Conservation (phyloP, 345 rosid species). For the Psidium friedrichsthalianum region DNA sequence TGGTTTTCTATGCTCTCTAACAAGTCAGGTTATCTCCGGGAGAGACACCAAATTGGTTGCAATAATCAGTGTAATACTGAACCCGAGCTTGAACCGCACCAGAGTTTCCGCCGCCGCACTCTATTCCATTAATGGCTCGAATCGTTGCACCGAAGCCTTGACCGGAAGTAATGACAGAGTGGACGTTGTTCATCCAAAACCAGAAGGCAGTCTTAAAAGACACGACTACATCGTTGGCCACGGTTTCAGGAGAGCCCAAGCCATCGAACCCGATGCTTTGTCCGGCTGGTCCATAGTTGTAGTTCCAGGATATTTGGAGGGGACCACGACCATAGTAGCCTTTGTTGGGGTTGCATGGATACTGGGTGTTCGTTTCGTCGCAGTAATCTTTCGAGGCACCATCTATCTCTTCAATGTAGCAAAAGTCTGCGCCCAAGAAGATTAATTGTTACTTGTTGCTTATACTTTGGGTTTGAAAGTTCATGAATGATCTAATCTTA, state of each 20-base stretch:
- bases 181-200: slow-evolving; percentile 48
- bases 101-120: slow-evolving; percentile 26
- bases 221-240: slow-evolving; percentile 17
- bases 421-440: slow-evolving; percentile 8
- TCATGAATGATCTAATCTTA: background rate
- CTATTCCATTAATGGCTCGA: slow-evolving; percentile 34
- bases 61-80: slow-evolving; percentile 24
- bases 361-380: background rate
- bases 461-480: too few relatives aligned
- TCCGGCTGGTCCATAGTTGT: slow-evolving; percentile 44
- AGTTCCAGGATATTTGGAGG: slow-evolving; percentile 43
- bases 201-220: slow-evolving; percentile 40
- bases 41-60: slow-evolving; percentile 4
- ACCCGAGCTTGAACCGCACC: slow-evolving; percentile 24
- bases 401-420: slow-evolving; percentile 15
- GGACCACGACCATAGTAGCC: slow-evolving; percentile 49
- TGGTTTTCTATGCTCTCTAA: background rate
- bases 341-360: slow-evolving; percentile 21
- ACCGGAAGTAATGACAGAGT: slow-evolving; percentile 12
- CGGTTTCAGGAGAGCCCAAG: slow-evolving; percentile 28
- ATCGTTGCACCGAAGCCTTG: slow-evolving; percentile 48
- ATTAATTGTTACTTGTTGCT: background rate
- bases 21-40: background rate
- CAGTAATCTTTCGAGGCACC: background rate
- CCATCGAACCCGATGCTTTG: slow-evolving; percentile 17